Evolutionary conservation across 345 rosid species (phyloP).

Genomic region (Pseudoturritis turrita): DNA sequence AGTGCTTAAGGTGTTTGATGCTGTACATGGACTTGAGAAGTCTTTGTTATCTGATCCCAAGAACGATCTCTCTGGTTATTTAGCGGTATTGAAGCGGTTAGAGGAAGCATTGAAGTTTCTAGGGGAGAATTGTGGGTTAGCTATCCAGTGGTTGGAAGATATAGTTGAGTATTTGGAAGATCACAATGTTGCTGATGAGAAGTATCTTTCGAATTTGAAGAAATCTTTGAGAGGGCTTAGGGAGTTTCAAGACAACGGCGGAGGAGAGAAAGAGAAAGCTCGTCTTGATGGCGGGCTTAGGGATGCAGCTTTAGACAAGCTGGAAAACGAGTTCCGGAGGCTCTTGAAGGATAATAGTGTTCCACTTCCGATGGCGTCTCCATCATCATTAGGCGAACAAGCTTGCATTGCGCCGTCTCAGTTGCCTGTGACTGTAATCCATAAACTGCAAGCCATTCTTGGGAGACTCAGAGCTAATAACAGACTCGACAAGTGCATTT

Average conservation of each 20-base stretch:
- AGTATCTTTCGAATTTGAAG: slow-evolving; percentile 66
- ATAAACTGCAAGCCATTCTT: slow-evolving; percentile 85
- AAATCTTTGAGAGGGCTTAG: slow-evolving; percentile 57
- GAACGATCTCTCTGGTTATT: slow-evolving; percentile 73
- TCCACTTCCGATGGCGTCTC: slow-evolving; percentile 87
- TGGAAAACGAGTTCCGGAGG: slow-evolving; percentile 71
- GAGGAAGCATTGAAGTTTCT: slow-evolving; percentile 91
- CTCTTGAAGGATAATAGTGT: slow-evolving; percentile 78
- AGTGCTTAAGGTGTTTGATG: slow-evolving; percentile 97
- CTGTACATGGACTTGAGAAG: slow-evolving; percentile 93
- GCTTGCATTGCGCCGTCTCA: slow-evolving; percentile 87
- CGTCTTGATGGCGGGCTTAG: slow-evolving; percentile 83
- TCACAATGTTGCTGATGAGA: slow-evolving; percentile 70
- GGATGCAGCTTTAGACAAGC: slow-evolving; percentile 74
- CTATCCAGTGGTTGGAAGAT: slow-evolving; percentile 98
- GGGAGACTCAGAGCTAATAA: slow-evolving; percentile 85
- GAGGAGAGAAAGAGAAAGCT: slow-evolving; percentile 27
- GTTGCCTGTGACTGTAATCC: slow-evolving; percentile 78
- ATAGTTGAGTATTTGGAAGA: slow-evolving; percentile 95
- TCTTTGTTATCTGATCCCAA: slow-evolving; percentile 81
- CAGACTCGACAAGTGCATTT: slow-evolving; percentile 72
- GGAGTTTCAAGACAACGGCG: slow-evolving; percentile 42
- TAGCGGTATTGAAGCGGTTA: slow-evolving; percentile 78
- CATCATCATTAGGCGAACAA: slow-evolving; percentile 52
- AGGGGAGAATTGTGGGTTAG: slow-evolving; percentile 92